phyloP scores from a whole-genome alignment of 169 alveolate genomes.

The Babesia divergens region DNA sequence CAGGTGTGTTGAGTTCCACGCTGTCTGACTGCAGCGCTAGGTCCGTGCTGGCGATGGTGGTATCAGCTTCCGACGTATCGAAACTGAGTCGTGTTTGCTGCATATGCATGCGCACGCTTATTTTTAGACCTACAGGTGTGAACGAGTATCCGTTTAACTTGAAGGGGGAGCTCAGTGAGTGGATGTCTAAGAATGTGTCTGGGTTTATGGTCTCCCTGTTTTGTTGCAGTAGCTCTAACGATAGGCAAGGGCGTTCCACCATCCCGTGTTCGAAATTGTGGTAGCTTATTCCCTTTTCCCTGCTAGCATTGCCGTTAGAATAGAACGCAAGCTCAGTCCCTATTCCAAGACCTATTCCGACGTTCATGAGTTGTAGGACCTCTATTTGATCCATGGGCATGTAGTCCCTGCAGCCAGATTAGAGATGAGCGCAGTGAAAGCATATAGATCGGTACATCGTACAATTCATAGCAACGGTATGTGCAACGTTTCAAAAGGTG shows the following conservation, averaged over 20 bases:
- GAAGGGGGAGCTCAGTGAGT: slow-evolving; percentile 55
- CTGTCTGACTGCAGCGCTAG: slow-evolving; percentile 18
- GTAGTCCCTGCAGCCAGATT: background rate
- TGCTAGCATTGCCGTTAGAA: background rate
- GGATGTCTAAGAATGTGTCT: slow-evolving; percentile 16
- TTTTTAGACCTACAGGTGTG: slow-evolving; percentile 37
- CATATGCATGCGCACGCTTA: background rate
- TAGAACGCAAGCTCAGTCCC: slow-evolving; percentile 47
- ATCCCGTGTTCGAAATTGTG: slow-evolving; percentile 33
- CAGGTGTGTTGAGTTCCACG: slow-evolving; percentile 14
- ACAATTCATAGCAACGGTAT: no score
- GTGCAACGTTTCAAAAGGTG: no score
- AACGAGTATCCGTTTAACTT: slow-evolving; percentile 55
- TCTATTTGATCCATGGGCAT: slow-evolving; percentile 59
- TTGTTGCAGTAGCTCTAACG: slow-evolving; percentile 11
- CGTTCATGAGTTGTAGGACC: slow-evolving; percentile 51
- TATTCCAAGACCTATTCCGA: slow-evolving; percentile 53
- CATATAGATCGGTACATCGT: no score
- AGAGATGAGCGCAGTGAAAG: no score
- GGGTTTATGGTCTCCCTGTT: slow-evolving; percentile 24
- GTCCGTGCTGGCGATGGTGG: slow-evolving; percentile 58
- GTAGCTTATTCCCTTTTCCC: slow-evolving; percentile 13
- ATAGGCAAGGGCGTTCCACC: slow-evolving; percentile 1
- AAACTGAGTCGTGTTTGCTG: background rate
- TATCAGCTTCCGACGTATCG: slow-evolving; percentile 32